Base-by-base conservation (phyloP, 2,329 filamentous ascomycete species). In the Didymella pomorum region DNA sequence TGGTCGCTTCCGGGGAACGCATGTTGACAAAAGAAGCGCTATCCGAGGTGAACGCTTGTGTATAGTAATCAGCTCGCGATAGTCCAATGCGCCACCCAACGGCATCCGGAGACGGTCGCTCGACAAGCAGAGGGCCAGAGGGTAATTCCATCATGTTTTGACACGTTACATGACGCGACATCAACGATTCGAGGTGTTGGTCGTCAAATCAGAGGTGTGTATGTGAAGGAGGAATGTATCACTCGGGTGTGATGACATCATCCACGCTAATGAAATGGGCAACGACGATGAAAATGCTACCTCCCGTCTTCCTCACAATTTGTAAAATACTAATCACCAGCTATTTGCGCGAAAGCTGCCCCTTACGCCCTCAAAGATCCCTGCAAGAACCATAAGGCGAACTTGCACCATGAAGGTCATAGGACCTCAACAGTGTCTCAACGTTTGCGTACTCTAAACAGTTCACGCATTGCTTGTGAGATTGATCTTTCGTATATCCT, bases 41-140 rank as follows among this genome's bases (percentile, higher is more conserved):
- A 50, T 42, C 49, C 56, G 54, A 57, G 42, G 48, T 28, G 28
- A 33, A 20, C 29, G 39, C 2, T 26, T 4, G 25, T 58, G 56
- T 50, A 58, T 53, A 53, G 50, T 54, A 58, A 58, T 54, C 50
- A 58, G 11, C 20, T 28, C 23, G 18, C 31, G 26, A 3, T 4
- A 20, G n/a, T 25, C 12, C 20, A 23, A 12, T 46, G 18, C 46
- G 33, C 46, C 28, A 39, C 14, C n/a, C n/a, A 29, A 25, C 29
- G 39, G 21, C 12, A 8, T 25, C 39, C 33, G n/a, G 20, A 25
- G 10, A 35, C 10, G 3, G 12, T 2, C 12, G 4, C 6, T 14
- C 45, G 2, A n/a, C 29, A 35, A 21, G 37, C 37, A 20, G 3
- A 10, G 6, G 2, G 10, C 21, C 9, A 21, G 18, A 2, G 6